Evolutionary conservation across 2,329 filamentous ascomycete species (phyloP), one percentile per base, ranked within the genome.

Genomic region (Cladorrhinum sp.): DNA sequence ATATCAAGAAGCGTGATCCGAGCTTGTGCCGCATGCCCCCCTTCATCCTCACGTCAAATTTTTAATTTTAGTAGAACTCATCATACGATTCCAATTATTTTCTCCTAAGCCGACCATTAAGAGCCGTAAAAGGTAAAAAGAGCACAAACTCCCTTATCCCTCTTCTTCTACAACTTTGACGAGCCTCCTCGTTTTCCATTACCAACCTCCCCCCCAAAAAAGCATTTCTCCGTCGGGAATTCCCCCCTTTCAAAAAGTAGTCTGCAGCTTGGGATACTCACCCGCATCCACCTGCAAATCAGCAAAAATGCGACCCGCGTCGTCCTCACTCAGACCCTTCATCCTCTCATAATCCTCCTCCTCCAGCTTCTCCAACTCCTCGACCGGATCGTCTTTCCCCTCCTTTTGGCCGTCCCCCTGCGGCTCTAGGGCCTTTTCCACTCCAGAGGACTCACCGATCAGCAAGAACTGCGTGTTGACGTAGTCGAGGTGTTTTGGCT

Each of bases 381-480:
- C 86, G n/a, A 80, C 76, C 0, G 89, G 87, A 1, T 86, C 82
- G 64, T 86, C 83, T 68, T 88, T 86, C 16, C 79, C 78, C 5
- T 83, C 77, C 68, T 87, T 77, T 50, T 84, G 75, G 65, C 87
- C 86, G 21, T 80, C 77, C 2, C 80, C 79, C 24, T 82, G 77
- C 8, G 77, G 76, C 67, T 86, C 80, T 0, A 84, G 75, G 0
- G 85, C 86, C 62, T 83, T 84, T 3, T 80, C 76, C 6, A 84
- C 69, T 2, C 83, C 82, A 0, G 83, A 77, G 1, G 82, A 82
- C 68, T 91, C 86, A 6, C 92, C 92, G 50, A 96, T 87, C 60
- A 96, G 80, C 9, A 96, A 76, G 58, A 96, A 82, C 70, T 96
- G 91, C 0, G 89, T 84, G 65, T 91, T 89, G 33, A 81, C 81